phyloP scores from a whole-genome alignment of 441 rosid species.

The Aquilaria agallochum region DNA sequence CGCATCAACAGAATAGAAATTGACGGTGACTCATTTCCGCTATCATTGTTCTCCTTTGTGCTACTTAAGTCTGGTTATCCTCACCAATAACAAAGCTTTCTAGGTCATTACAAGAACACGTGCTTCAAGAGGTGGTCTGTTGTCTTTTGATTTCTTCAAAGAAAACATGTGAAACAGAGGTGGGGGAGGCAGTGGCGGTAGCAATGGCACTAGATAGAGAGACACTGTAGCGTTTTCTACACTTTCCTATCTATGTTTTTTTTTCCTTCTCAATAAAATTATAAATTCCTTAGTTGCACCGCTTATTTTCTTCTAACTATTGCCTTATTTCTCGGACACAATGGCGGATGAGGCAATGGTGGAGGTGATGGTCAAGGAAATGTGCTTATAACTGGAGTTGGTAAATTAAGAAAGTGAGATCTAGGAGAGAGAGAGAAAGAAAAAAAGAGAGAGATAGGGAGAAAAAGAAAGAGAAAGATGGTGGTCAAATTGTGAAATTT shows the following conservation, averaged over 20 bases:
- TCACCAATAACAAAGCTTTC: constrained; percentile 29
- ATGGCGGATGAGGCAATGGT: constrained; percentile 25
- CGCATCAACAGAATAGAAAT: constrained; percentile 36
- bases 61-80: constrained; percentile 17
- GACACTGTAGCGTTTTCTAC: constrained; percentile 57
- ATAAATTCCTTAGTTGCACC: constrained; percentile 55
- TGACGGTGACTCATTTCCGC: constrained; percentile 29
- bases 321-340: constrained; percentile 13
- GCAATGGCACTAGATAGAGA: constrained; percentile 20
- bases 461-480: too few relatives aligned
- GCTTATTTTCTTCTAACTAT: constrained; percentile 48
- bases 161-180: constrained; percentile 21
- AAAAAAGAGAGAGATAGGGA: too few relatives aligned
- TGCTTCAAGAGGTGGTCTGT: constrained; percentile 21
- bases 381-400: background rate
- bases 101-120: constrained; percentile 21
- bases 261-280: constrained; percentile 44
- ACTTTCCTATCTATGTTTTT: constrained; percentile 71
- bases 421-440: too few relatives aligned
- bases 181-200: constrained; percentile 24
- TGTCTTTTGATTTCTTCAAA: constrained; percentile 20
- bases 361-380: constrained; percentile 12
- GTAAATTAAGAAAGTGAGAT: too few relatives aligned
- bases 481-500: too few relatives aligned
- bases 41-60: constrained; percentile 18